phyloP scores from a whole-genome alignment of 2,329 filamentous ascomycete species.

The Taxawa tesnikishii region DNA sequence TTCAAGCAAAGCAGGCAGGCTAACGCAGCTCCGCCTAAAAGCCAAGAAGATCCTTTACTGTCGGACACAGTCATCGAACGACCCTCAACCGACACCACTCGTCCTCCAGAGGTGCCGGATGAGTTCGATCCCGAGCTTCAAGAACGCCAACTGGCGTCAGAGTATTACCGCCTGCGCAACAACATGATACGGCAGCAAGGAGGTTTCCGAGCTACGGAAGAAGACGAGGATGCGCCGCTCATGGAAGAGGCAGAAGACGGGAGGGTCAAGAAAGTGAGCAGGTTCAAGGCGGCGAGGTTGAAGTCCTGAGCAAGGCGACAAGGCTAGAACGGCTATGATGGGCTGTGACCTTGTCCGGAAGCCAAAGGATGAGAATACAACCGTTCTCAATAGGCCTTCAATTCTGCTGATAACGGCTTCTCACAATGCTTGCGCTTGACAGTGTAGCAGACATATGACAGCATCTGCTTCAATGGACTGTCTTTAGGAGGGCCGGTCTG shows the following conservation, averaged over 20 bases:
- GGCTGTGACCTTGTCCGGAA: background rate
- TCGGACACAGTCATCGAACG: constrained; percentile 48
- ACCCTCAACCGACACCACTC: constrained; percentile 15
- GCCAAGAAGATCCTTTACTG: constrained; percentile 28
- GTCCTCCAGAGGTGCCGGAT: constrained; percentile 24
- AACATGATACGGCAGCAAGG: constrained; percentile 72
- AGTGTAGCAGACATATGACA: too few species aligned
- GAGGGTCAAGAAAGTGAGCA: constrained; percentile 24
- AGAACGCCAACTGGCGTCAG: constrained; percentile 64
- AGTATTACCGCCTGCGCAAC: constrained; percentile 75
- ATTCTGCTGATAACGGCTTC: too few species aligned
- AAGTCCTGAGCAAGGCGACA: constrained; percentile 11
- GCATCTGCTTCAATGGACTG: too few species aligned
- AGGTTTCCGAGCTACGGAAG: constrained; percentile 58
- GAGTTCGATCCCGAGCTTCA: constrained; percentile 58
- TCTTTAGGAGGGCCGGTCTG: too few species aligned
- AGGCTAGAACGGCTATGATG: too few species aligned
- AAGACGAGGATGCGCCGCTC: constrained; percentile 49
- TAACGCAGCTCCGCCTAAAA: background rate
- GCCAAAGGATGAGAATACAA: background rate
- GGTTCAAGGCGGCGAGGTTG: constrained; percentile 24
- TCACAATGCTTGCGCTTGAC: too few species aligned
- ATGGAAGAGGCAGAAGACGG: constrained; percentile 27
- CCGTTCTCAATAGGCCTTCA: too few species aligned
- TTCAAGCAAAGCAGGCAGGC: constrained; percentile 22